A percentile compares a stretch with the other conserved stretches of the same genome.
Conservation (phyloP, 2,329 filamentous ascomycete species). For the Elsinoe fawcettii region DNA sequence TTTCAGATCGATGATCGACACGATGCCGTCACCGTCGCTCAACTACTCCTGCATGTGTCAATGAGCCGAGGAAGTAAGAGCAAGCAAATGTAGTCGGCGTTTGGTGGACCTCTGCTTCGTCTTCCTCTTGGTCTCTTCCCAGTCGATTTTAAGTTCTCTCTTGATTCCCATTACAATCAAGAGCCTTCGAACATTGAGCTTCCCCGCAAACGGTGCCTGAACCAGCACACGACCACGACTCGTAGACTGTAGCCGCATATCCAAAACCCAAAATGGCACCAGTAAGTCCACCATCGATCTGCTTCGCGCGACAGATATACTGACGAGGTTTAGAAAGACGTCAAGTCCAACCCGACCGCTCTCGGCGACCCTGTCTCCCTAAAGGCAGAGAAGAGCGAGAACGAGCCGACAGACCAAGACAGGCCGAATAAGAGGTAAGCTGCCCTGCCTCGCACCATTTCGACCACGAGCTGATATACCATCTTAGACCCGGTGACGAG, state of each 20-base stretch:
- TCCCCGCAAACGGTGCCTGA: not conserved
- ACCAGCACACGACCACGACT: not conserved
- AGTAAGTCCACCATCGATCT: not conserved
- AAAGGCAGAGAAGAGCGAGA: conserved; percentile 30
- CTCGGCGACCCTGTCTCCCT: conserved; percentile 32
- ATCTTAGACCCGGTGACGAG: not conserved
- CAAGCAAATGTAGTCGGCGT: not conserved
- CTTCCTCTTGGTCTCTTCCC: not conserved
- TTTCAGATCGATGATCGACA: conserved; percentile 9
- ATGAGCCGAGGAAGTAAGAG: conserved; percentile 3
- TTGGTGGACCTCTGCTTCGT: too few relatives aligned
- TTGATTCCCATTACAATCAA: too few relatives aligned
- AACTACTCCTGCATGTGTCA: conserved; percentile 1
- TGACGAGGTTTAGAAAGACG: conserved; percentile 21
- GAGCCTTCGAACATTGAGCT: not conserved
- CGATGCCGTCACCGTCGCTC: not conserved
- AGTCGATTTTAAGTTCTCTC: too few relatives aligned
- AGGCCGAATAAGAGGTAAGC: conserved; percentile 17
- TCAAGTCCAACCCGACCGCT: conserved; percentile 26
- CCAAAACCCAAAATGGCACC: conserved; percentile 7
- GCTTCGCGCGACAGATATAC: not conserved
- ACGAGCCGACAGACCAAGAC: conserved; percentile 24
- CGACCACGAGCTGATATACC: not conserved
- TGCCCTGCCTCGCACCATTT: too few relatives aligned
- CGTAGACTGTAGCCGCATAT: not conserved